phyloP scores from a whole-genome alignment of 2,329 filamentous ascomycete genomes.

The Fusarium sp. region DNA sequence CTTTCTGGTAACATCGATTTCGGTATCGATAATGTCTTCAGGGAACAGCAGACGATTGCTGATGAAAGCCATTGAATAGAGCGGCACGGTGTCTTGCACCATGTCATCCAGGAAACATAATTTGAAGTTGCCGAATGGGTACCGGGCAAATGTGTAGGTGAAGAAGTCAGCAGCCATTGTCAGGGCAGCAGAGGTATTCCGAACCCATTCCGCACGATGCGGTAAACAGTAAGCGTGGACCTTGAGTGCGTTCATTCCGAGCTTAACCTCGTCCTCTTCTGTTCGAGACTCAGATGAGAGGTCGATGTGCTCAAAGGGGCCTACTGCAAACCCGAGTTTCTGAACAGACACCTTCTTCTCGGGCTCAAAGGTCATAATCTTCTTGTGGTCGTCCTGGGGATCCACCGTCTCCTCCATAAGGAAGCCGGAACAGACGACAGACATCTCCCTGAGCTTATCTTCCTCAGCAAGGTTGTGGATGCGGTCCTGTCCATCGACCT shows the following conservation, averaged over 20 bases:
- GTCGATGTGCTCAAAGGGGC: conserved; percentile 95
- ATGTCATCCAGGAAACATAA: conserved; percentile 95
- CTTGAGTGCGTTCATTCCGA: conserved; percentile 89
- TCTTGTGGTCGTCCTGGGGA: conserved; percentile 83
- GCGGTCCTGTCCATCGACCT: conserved; percentile 59
- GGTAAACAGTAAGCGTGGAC: conserved; percentile 94
- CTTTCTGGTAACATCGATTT: conserved; percentile 85
- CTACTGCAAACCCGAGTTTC: conserved; percentile 93
- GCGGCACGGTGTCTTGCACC: conserved; percentile 79
- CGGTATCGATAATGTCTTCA: conserved; percentile 86
- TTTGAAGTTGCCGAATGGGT: conserved; percentile 93
- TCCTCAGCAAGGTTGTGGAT: conserved; percentile 74
- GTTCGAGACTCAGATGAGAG: conserved; percentile 88
- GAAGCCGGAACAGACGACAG: conserved; percentile 91
- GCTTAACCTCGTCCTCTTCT: conserved; percentile 91
- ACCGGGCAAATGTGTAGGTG: conserved; percentile 88
- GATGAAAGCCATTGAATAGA: conserved; percentile 89
- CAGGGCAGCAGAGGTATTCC: conserved; percentile 88
- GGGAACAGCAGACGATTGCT: conserved; percentile 90
- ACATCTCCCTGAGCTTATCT: conserved; percentile 90
- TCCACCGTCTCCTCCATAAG: conserved; percentile 87
- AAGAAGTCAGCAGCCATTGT: conserved; percentile 93
- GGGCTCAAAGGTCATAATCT: conserved; percentile 88
- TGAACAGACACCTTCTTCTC: conserved; percentile 84
- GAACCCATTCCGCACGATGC: conserved; percentile 83